Evolutionary conservation across 140 eudicot genomes (phyloP), one percentile per base, ranked within the genome.

Genomic region (Flaveria floridana): DNA sequence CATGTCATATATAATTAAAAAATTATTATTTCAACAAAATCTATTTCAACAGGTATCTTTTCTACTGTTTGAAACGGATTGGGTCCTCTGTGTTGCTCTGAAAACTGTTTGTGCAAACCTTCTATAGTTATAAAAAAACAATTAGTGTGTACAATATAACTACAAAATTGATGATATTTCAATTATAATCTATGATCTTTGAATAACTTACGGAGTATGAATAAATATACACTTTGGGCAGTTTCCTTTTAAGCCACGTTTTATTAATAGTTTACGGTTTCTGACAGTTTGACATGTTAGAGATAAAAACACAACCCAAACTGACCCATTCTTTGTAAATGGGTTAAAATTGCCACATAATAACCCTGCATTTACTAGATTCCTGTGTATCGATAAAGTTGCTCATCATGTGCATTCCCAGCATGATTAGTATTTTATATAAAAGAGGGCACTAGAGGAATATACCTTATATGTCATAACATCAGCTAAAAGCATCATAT

Each of bases 401-500:
- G 2, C 18, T n/a, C 20, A 7, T 6, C 37, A 19, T 52, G 16
- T 3, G 16, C 4, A 52, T 52, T 52, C 59, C 23, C 62, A 16
- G 2, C 4, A 16, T 18, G 20, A 18, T 6, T 8, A 57, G 11
- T 9, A 7, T 8, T 20, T 2, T 19, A 57, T 57, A 20, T 8
- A 23, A 7, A 37, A 15, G 14, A 1, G 10, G 21, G 41, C 44
- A 42, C n/a, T 34, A 11, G 18, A 39, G 44, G 56, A 20, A 39
- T 37, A 48, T 47, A 91, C 97, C 93, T 89, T 92, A 68, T 44
- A 92, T 76, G 98, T 89, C 98, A 92, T 92, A 41, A 88, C 74
- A 82, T 92, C 98, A 20, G 95, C 98, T 68, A 92, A 84, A 78
- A 92, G 98, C 98, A 83, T 92, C 98, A 92, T 92, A 74, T 92